Evolutionary conservation across 176 grass and related monocot genomes (phyloP).

Genomic region (Zea luxurians): DNA sequence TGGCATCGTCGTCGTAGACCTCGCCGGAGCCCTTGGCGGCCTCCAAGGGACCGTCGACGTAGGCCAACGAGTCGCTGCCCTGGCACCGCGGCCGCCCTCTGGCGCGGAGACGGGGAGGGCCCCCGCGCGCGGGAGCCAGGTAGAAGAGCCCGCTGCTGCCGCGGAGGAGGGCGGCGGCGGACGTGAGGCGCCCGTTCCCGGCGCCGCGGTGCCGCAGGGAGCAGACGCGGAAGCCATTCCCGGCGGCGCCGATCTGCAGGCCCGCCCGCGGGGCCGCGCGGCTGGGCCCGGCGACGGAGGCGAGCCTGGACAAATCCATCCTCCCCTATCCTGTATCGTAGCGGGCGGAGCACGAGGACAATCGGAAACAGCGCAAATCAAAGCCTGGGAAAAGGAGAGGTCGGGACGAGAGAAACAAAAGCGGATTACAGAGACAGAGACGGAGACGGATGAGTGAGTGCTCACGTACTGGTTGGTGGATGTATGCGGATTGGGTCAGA

Average conservation of each 20-base stretch:
- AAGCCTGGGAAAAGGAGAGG: background rate
- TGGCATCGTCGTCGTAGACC: background rate
- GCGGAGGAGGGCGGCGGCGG: conserved; percentile 33
- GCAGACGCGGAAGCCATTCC: conserved; percentile 35
- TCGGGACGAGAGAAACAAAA: background rate
- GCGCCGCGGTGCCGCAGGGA: conserved; percentile 22
- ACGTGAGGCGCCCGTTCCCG: conserved; percentile 1
- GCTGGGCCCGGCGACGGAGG: conserved; percentile 36
- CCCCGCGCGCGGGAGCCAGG: background rate
- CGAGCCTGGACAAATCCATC: conserved; percentile 65
- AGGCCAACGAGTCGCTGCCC: conserved; percentile 64
- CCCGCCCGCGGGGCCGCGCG: conserved; percentile 12
- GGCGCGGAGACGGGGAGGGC: background rate
- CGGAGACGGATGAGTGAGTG: background rate
- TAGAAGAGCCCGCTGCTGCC: conserved; percentile 23
- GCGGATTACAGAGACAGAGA: background rate
- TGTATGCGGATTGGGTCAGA: background rate
- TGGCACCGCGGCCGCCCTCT: conserved; percentile 42
- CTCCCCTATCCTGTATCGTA: background rate
- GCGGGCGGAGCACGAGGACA: background rate
- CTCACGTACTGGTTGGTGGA: conserved; percentile 17
- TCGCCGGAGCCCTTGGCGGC: conserved; percentile 39
- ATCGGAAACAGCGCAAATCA: background rate
- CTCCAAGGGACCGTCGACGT: conserved; percentile 44
- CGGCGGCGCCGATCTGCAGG: conserved; percentile 36